These are phyloP conservation scores for Stephania cephalantha DNA, from an alignment of 164 flowering plant genomes.

Conservation along the genomic window DNA sequence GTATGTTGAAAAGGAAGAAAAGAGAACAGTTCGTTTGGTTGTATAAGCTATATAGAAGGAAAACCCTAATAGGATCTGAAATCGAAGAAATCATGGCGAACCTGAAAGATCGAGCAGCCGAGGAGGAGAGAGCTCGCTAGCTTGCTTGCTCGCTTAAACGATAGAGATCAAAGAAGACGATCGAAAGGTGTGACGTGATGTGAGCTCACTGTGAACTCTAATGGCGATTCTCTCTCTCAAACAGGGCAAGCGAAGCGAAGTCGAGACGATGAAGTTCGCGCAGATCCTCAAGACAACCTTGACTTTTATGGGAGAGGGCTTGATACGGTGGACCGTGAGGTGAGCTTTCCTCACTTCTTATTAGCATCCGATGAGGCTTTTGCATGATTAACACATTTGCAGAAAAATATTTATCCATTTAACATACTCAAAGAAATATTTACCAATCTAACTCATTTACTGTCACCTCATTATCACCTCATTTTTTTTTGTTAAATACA, in stretches of 20 bases:
- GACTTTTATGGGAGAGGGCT: not conserved
- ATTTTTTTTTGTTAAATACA: too few relatives aligned
- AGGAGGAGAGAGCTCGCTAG: not conserved
- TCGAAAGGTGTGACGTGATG: not conserved
- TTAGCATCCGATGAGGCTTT: too few relatives aligned
- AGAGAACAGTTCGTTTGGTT: not conserved
- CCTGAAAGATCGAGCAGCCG: not conserved
- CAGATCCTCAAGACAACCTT: not conserved
- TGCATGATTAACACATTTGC: too few relatives aligned
- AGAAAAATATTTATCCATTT: too few relatives aligned
- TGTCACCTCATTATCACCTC: too few relatives aligned
- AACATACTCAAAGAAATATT: too few relatives aligned
- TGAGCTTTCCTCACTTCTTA: too few relatives aligned
- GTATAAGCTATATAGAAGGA: not conserved
- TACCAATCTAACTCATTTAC: too few relatives aligned
- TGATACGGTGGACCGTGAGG: not conserved
- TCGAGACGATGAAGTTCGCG: not conserved
- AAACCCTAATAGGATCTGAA: slow-evolving; percentile 1
- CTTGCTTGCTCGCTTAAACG: not conserved
- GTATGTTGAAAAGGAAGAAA: not conserved
- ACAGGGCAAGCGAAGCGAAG: not conserved
- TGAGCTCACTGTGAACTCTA: not conserved
- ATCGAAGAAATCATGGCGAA: not conserved
- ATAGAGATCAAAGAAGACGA: not conserved
- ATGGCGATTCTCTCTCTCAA: not conserved